These are phyloP conservation scores for Eimeria acervulina DNA, from an alignment of 169 alveolate genomes.

Conservation along the genomic window DNA sequence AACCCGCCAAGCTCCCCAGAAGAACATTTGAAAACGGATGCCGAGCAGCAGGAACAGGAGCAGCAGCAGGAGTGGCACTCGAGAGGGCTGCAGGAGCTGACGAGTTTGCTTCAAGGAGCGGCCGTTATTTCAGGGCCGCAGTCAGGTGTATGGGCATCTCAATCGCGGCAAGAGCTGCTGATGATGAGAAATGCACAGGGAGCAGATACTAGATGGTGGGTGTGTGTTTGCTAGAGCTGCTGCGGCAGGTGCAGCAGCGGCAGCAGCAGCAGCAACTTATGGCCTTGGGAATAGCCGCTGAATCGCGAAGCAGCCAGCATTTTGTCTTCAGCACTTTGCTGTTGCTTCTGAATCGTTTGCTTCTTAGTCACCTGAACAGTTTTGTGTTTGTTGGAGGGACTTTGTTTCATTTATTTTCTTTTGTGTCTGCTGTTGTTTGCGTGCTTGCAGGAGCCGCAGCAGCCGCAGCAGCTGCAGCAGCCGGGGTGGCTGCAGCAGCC, in stretches of 20 bases:
- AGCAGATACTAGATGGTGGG: background rate
- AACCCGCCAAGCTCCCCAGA: background rate
- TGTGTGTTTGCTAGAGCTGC: background rate
- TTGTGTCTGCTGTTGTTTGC: background rate
- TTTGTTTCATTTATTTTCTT: background rate
- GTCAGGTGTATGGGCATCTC: constrained; percentile 42
- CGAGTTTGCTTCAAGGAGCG: constrained; percentile 68
- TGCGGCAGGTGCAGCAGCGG: constrained; percentile 1
- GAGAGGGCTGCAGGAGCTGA: background rate
- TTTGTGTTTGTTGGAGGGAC: background rate
- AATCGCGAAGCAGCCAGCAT: background rate
- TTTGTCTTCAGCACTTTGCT: background rate
- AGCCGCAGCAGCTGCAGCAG: background rate
- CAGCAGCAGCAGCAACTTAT: background rate
- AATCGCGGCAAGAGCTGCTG: constrained; percentile 36
- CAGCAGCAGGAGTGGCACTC: constrained; percentile 12
- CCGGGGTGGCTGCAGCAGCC: constrained; percentile 4
- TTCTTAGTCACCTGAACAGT: background rate
- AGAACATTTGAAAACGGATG: background rate
- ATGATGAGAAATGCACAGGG: background rate
- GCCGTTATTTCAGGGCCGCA: constrained; percentile 34
- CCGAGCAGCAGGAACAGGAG: background rate
- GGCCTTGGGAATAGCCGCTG: background rate
- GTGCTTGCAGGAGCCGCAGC: background rate
- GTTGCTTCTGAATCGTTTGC: background rate